Evolutionary conservation across 1,139 yeast genomes (phyloP), one percentile per base, ranked within the genome.

Genomic region (Yamadazyma aaseri): DNA sequence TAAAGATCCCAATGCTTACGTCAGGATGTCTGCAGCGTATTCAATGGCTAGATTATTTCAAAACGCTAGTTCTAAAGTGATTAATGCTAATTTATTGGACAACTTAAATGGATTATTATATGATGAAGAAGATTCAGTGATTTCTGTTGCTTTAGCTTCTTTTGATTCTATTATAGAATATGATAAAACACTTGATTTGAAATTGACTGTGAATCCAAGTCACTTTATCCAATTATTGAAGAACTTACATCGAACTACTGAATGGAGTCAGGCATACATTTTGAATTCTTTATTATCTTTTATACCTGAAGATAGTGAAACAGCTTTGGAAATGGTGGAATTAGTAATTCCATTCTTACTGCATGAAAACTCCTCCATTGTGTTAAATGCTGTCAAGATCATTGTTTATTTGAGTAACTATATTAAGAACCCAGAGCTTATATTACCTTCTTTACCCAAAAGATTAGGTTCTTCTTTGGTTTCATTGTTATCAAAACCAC

Each of bases 301-400:
- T 55, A 82, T 83, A 1, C 97, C 97, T 1, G 79, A 80, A 42
- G 65, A 74, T 0, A 65, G 76, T 13, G 68, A 67, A 2, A 94
- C 83, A 31, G 90, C 96, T 0, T 62, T 77, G 35, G 67, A 68
- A 3, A 53, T 90, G 50, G 77, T 87, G 14, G 94, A 85, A 32
- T 63, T 75, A n/a, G 68, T 79, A 3, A 54, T 83, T 8, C 92
- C 96, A 0, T 76, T 84, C 26, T 60, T 90, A 13, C 95, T 81
- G 49, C 95, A 86, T 53, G 83, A 82, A 20, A 89, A 86, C 53
- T 72, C 95, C 0, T 74, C 95, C 0, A 95, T 90, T 15, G 94
- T 86, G 0, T 58, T 89, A 40, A 87, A 86, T 45, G 71, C 95
- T 0, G 66, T 86, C 32, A 81, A 87, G 44, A 74, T 82, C 13